Percentiles rank a stretch among this genome's conserved stretches.
Evolutionary conservation across 495 filamentous ascomycete species (phyloP).

Genomic region (Lepidopterella palustris): DNA sequence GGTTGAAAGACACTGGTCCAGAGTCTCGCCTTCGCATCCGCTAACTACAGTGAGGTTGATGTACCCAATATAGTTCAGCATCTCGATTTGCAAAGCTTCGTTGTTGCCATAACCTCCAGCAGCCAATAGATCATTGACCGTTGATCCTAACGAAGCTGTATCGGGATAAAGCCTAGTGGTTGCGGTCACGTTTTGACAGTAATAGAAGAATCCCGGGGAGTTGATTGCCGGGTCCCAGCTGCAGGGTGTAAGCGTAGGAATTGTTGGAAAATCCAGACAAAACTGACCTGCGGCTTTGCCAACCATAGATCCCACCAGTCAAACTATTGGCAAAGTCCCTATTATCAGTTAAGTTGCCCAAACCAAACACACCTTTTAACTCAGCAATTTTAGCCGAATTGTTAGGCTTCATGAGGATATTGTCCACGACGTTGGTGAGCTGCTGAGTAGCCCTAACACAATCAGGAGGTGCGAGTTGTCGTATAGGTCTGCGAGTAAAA

Average conservation of each 20-base stretch:
- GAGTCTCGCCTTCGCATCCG: slow-evolving; percentile 36
- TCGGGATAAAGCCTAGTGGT: slow-evolving; percentile 43
- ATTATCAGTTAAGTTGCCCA: slow-evolving; percentile 50
- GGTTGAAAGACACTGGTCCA: slow-evolving; percentile 51
- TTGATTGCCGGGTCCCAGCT: slow-evolving; percentile 60
- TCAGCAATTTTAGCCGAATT: slow-evolving; percentile 41
- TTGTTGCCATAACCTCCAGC: slow-evolving; percentile 52
- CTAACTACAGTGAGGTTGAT: slow-evolving; percentile 42
- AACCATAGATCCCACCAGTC: slow-evolving; percentile 44
- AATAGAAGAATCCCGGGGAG: slow-evolving; percentile 47
- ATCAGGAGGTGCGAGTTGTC: slow-evolving; percentile 47
- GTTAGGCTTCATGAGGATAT: slow-evolving; percentile 52
- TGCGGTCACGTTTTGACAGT: slow-evolving; percentile 54
- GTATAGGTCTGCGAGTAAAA: too few species aligned
- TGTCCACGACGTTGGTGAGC: slow-evolving; percentile 57
- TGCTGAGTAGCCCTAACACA: slow-evolving; percentile 54
- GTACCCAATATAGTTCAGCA: slow-evolving; percentile 64
- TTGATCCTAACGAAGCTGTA: slow-evolving; percentile 36
- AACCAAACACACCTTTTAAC: slow-evolving; percentile 56
- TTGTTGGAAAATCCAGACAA: not conserved
- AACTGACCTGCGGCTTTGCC: slow-evolving; percentile 51
- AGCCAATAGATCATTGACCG: slow-evolving; percentile 44
- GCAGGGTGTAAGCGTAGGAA: not conserved
- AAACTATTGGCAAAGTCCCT: slow-evolving; percentile 57
- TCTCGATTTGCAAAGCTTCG: slow-evolving; percentile 44